phyloP scores from a whole-genome alignment of 495 filamentous ascomycete genomes.

The Podospora appendiculata region DNA sequence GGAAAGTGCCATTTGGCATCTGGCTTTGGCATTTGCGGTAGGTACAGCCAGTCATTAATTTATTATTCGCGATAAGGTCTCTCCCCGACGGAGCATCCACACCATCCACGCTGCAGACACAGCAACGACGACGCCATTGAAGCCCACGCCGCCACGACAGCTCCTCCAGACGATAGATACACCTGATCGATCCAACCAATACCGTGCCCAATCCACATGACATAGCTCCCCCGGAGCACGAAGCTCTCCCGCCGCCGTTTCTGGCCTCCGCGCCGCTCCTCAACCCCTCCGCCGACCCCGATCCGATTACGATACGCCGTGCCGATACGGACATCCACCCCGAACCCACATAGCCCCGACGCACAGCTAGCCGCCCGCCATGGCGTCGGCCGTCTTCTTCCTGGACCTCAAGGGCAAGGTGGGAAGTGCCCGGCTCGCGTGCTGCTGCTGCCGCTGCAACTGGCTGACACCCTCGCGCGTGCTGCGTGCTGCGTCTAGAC shows the following conservation, averaged over 20 bases:
- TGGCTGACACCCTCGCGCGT: neutral
- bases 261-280: neutral
- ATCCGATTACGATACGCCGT: neutral
- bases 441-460: neutral
- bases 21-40: neutral
- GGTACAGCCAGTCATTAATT: no score
- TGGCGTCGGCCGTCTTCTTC: slow-evolving; percentile 99
- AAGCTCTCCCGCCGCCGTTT: neutral
- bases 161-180: no score
- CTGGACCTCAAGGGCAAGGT: slow-evolving; percentile 99
- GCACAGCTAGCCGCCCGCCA: slow-evolving; percentile 34
- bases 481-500: slow-evolving; percentile 56
- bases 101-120: no score
- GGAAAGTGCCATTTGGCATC: neutral
- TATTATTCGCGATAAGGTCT: no score
- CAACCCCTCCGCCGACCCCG: no score
- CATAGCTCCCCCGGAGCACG: slow-evolving; percentile 1
- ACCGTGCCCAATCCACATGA: neutral
- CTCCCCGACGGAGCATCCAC: no score
- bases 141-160: no score
- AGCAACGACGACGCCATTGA: neutral
- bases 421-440: slow-evolving; percentile 12
- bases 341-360: neutral
- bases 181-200: no score
- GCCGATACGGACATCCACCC: neutral